Percentiles rank a stretch among this genome's conserved stretches.
phyloP scores from a whole-genome alignment of 2,329 filamentous ascomycete species.

The Alternaria tenuissima region DNA sequence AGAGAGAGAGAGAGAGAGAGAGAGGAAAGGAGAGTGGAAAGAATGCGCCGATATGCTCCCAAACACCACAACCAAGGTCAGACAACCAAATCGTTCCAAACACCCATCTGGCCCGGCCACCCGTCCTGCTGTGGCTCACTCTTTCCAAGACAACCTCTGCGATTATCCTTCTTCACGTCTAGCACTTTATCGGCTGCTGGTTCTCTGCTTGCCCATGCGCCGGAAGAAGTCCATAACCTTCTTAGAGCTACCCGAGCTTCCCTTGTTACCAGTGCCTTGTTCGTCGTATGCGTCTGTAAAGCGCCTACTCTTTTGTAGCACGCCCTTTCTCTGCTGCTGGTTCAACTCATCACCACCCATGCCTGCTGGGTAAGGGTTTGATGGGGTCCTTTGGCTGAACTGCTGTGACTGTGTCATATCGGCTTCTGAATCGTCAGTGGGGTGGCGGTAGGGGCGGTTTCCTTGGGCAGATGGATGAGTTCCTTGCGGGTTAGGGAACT shows the following conservation, averaged over 20 bases:
- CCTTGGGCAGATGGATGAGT: constrained; percentile 39
- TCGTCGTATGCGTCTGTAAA: constrained; percentile 90
- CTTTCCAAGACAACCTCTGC: background rate
- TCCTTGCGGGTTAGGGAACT: constrained; percentile 45
- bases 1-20: background rate
- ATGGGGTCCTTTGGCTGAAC: constrained; percentile 19
- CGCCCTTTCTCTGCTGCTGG: constrained; percentile 53
- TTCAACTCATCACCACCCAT: constrained; percentile 42
- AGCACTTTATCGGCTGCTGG: constrained; percentile 16
- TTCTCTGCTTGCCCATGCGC: constrained; percentile 77
- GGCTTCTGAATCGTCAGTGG: constrained; percentile 47
- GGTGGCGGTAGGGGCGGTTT: constrained; percentile 40
- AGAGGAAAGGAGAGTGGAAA: constrained; percentile 1
- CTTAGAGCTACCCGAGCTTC: constrained; percentile 74
- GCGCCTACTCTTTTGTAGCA: constrained; percentile 83
- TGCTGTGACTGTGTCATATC: constrained; percentile 37
- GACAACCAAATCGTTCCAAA: constrained; percentile 3
- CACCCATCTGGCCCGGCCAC: background rate
- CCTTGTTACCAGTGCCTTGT: constrained; percentile 38
- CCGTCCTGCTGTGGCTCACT: background rate
- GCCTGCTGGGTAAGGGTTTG: constrained; percentile 52
- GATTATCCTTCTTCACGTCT: background rate
- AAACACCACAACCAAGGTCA: constrained; percentile 4
- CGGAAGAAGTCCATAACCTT: constrained; percentile 99
- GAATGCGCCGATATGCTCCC: constrained; percentile 11